A percentile compares a stretch with the other conserved stretches of the same genome.
Evolutionary conservation across 2,329 filamentous ascomycete genomes (phyloP).

Genomic region (Fusarium redolens): DNA sequence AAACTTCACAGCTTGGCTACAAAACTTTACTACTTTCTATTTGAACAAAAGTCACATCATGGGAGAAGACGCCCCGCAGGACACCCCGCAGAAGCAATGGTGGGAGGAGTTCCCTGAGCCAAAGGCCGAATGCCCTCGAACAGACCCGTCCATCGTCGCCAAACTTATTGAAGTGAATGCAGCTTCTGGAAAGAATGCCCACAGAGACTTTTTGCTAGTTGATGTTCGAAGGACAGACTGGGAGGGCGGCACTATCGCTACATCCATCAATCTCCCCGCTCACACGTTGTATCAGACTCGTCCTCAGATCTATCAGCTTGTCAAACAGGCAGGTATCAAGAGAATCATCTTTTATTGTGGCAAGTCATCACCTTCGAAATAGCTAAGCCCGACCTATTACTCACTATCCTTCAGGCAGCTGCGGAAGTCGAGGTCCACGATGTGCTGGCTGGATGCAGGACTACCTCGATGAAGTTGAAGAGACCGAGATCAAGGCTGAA

Average conservation of each 20-base stretch:
- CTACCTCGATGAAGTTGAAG: constrained; percentile 60
- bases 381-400: background rate
- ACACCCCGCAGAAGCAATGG: constrained; percentile 48
- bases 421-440: constrained; percentile 61
- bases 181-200: constrained; percentile 42
- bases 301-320: constrained; percentile 60
- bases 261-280: constrained; percentile 68
- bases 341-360: constrained; percentile 68
- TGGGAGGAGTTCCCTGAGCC: constrained; percentile 58
- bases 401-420: constrained; percentile 56
- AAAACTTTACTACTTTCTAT: too few relatives aligned
- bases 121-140: constrained; percentile 50
- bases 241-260: constrained; percentile 69
- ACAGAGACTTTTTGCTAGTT: constrained; percentile 58
- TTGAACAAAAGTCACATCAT: constrained; percentile 17
- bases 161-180: constrained; percentile 54
- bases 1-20: background rate
- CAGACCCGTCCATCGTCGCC: constrained; percentile 56
- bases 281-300: constrained; percentile 65
- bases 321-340: constrained; percentile 60
- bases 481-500: constrained; percentile 57
- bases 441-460: constrained; percentile 69
- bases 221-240: constrained; percentile 66
- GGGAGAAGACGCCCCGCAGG: constrained; percentile 40
- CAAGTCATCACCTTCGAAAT: constrained; percentile 41